Conservation (phyloP, 257 asterid species). For the Lithospermum erythrorhizon region DNA sequence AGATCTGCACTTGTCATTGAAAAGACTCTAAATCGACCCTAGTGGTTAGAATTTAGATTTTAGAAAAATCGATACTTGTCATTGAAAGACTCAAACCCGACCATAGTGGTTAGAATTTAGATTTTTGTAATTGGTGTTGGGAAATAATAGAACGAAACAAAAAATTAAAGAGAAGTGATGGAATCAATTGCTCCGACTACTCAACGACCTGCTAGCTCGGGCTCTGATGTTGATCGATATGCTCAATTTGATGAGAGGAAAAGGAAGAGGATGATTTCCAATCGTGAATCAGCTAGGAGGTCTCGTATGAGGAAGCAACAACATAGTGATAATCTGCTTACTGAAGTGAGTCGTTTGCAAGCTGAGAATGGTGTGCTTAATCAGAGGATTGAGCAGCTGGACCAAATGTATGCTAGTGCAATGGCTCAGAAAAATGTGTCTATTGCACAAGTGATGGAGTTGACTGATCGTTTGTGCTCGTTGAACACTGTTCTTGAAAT, state of each 20-base stretch:
- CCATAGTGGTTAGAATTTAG: too few species aligned
- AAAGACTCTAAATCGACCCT: too few species aligned
- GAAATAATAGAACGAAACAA: not conserved
- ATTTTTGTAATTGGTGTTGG: not conserved
- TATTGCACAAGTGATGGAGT: slow-evolving; percentile 64
- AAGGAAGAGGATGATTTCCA: slow-evolving; percentile 69
- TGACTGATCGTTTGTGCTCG: slow-evolving; percentile 60
- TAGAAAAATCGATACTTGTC: too few species aligned
- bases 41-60: too few species aligned
- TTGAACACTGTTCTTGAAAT: slow-evolving; percentile 50
- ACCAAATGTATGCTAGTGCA: slow-evolving; percentile 28
- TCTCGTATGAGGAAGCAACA: slow-evolving; percentile 71
- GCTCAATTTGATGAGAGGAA: slow-evolving; percentile 45
- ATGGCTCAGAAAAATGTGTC: slow-evolving; percentile 57
- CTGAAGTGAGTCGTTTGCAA: slow-evolving; percentile 30
- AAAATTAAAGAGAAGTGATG: slow-evolving; percentile 16
- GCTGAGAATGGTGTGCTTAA: slow-evolving; percentile 38
- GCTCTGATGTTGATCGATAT: slow-evolving; percentile 27
- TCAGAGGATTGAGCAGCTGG: slow-evolving; percentile 35
- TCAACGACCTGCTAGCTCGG: slow-evolving; percentile 32
- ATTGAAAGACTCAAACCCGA: too few species aligned
- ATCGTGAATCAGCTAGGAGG: slow-evolving; percentile 75
- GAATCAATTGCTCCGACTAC: slow-evolving; percentile 14
- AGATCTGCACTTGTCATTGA: too few species aligned
- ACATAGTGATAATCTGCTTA: slow-evolving; percentile 42